Conservation (phyloP, 805 yeast genomes). For the Candida tibetensis region DNA sequence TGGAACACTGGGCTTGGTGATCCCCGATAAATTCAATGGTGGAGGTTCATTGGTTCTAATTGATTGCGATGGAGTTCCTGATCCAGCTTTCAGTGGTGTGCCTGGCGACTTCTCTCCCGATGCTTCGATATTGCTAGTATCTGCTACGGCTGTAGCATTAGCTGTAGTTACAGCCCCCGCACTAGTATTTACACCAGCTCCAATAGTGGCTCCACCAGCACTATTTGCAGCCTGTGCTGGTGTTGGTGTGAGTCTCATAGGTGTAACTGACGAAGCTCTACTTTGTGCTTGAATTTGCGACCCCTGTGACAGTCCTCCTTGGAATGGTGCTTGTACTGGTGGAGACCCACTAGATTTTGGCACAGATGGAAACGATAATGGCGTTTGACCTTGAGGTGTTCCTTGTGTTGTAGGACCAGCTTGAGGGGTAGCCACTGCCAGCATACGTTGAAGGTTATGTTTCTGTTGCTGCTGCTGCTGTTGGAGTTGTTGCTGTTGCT, state of each 20-base stretch:
- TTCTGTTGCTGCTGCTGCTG: slow-evolving; percentile 10
- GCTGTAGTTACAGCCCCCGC: slow-evolving; percentile 16
- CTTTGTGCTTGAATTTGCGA: slow-evolving; percentile 4
- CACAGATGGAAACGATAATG: neutral
- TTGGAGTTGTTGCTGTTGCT: slow-evolving; percentile 9
- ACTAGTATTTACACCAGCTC: slow-evolving; percentile 50
- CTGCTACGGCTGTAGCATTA: slow-evolving; percentile 13
- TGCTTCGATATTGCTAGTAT: slow-evolving; percentile 28
- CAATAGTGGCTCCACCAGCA: no score
- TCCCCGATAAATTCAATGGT: slow-evolving; percentile 34
- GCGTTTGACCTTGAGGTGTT: slow-evolving; percentile 1
- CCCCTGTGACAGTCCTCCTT: slow-evolving; percentile 1
- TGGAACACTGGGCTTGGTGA: slow-evolving; percentile 55
- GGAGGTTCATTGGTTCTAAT: slow-evolving; percentile 15
- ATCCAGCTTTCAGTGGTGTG: neutral
- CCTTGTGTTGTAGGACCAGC: neutral
- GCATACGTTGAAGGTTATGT: neutral
- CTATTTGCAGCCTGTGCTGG: slow-evolving; percentile 19
- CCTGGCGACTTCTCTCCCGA: slow-evolving; percentile 11
- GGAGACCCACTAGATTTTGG: slow-evolving; percentile 2
- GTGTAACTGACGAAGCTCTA: slow-evolving; percentile 4
- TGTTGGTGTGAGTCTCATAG: slow-evolving; percentile 10
- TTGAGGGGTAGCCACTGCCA: neutral
- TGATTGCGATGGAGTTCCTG: slow-evolving; percentile 5
- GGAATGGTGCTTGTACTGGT: neutral